Evolutionary conservation across 2,329 filamentous ascomycete genomes (phyloP).

Genomic region (Parasarocladium wereldwijsianum): DNA sequence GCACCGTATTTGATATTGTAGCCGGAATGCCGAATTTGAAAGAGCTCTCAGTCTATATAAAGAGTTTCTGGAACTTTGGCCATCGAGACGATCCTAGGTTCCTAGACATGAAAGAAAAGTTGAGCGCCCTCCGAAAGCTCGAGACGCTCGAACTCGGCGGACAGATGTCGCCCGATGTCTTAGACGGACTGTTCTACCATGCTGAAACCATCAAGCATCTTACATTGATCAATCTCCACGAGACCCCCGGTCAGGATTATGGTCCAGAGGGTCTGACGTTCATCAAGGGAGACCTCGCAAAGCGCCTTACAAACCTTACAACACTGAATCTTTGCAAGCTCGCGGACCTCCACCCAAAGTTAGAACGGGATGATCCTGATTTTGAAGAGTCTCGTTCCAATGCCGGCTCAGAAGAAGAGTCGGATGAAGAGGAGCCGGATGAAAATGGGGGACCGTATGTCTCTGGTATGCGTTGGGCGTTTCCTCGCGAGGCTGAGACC

Average conservation of each 20-base stretch:
- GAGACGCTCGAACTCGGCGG: slow-evolving; percentile 21
- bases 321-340: slow-evolving; percentile 2
- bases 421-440: background rate
- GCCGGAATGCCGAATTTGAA: background rate
- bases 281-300: background rate
- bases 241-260: background rate
- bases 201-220: background rate
- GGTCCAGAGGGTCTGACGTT: background rate
- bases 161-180: background rate
- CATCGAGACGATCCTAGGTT: too few species aligned
- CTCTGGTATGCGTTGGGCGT: slow-evolving; percentile 2
- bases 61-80: background rate
- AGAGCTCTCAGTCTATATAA: background rate
- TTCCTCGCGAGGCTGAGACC: background rate
- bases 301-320: background rate
- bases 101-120: slow-evolving; percentile 10
- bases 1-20: background rate
- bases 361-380: background rate
- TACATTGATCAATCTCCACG: slow-evolving; percentile 7
- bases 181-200: background rate
- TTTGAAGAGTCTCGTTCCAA: too few species aligned
- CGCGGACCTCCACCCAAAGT: background rate
- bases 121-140: slow-evolving; percentile 5
- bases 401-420: background rate
- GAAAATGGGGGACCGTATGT: too few species aligned